Conservation (phyloP, 139 green algal species). For the Coccomyxa sp. region DNA sequence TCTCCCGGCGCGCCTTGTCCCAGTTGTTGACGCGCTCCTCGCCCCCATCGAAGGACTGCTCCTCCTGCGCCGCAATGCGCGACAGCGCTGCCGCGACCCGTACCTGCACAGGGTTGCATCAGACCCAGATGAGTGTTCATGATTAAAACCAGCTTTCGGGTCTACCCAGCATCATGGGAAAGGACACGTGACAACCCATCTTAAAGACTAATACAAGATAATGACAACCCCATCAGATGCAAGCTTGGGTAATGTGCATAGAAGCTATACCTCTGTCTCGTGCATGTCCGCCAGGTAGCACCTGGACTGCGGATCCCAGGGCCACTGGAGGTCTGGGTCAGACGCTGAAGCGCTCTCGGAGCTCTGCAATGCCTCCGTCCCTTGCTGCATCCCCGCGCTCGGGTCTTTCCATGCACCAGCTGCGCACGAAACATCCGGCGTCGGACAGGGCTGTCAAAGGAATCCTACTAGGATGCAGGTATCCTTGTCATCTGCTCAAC, state of each 20-base stretch:
- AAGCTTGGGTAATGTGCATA: not conserved
- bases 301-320: not conserved
- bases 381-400: too few relatives aligned
- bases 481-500: too few relatives aligned
- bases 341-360: too few relatives aligned
- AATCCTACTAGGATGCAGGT: too few relatives aligned
- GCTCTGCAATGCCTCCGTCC: too few relatives aligned
- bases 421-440: too few relatives aligned
- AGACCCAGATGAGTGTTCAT: too few relatives aligned
- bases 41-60: not conserved
- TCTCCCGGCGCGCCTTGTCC: not conserved
- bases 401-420: too few relatives aligned
- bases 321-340: too few relatives aligned
- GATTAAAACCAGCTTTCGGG: too few relatives aligned
- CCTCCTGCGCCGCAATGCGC: not conserved
- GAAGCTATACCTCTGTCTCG: constrained; percentile 13
- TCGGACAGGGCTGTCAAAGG: too few relatives aligned
- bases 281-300: constrained; percentile 15
- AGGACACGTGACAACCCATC: not conserved
- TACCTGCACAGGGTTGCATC: not conserved
- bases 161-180: not conserved
- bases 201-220: not conserved
- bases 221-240: not conserved
- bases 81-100: constrained; percentile 4
- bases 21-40: not conserved